Percentiles rank a stretch among this genome's conserved stretches.
Evolutionary conservation across 2,329 filamentous ascomycete species (phyloP).

Genomic region (Fusarium stilboides): DNA sequence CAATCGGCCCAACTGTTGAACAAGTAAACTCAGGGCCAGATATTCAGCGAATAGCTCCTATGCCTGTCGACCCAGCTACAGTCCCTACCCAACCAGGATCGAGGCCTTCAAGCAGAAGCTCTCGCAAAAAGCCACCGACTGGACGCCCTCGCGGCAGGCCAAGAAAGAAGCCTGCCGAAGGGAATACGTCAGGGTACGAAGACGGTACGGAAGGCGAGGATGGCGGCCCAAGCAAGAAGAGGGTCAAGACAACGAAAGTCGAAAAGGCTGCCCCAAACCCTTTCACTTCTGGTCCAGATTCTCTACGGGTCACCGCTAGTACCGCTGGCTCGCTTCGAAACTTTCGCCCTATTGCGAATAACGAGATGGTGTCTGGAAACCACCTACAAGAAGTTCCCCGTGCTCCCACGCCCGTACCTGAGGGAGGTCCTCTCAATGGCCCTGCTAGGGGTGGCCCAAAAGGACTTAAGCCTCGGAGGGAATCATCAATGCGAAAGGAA

Average conservation of each 20-base stretch:
- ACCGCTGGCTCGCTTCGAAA: constrained; percentile 89
- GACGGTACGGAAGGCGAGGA: constrained; percentile 75
- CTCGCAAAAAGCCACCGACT: constrained; percentile 63
- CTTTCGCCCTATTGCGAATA: constrained; percentile 78
- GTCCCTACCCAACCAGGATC: constrained; percentile 58
- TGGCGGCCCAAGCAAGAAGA: constrained; percentile 70
- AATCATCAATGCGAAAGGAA: constrained; percentile 71
- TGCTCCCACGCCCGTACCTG: constrained; percentile 82
- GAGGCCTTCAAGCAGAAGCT: constrained; percentile 73
- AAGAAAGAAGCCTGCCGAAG: constrained; percentile 68
- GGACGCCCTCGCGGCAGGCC: constrained; percentile 71
- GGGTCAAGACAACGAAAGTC: constrained; percentile 82
- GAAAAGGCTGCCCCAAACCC: constrained; percentile 79
- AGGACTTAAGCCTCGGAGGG: constrained; percentile 66
- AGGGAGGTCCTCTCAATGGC: constrained; percentile 52
- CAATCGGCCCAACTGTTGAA: constrained; percentile 43
- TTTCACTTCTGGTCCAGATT: constrained; percentile 82
- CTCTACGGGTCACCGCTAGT: constrained; percentile 89
- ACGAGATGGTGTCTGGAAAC: constrained; percentile 59
- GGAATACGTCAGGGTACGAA: constrained; percentile 83
- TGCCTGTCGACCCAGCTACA: constrained; percentile 49
- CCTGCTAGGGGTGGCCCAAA: constrained; percentile 53
- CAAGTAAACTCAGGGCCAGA: constrained; percentile 50
- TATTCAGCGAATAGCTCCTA: constrained; percentile 56
- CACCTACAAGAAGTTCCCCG: constrained; percentile 81